These are phyloP conservation scores for Hypoxylon rickii DNA, from an alignment of 495 filamentous ascomycete species.

Conservation along the genomic window DNA sequence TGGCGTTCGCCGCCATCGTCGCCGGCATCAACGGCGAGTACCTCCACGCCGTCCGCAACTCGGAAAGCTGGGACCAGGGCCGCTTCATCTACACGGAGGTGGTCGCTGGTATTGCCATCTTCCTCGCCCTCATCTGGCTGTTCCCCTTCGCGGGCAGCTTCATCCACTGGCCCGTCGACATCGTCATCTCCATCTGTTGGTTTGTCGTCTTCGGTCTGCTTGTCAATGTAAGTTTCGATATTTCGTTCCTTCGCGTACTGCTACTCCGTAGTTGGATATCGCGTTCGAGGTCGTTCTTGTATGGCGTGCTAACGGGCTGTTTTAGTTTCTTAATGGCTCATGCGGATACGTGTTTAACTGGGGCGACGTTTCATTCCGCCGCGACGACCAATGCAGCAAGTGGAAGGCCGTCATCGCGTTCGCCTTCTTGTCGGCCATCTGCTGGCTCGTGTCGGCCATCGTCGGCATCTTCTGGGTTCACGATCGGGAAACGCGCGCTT, in stretches of 20 bases:
- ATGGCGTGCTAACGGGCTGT: no score
- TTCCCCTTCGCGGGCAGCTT: conserved; percentile 51
- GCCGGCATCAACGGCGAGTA: conserved; percentile 53
- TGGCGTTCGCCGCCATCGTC: conserved; percentile 53
- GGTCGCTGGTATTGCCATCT: conserved; percentile 51
- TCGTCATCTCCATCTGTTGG: conserved; percentile 65
- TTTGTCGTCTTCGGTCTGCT: conserved; percentile 67
- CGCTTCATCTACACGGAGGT: conserved; percentile 56
- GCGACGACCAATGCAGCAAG: conserved; percentile 62
- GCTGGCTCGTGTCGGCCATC: conserved; percentile 66
- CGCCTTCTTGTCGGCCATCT: conserved; percentile 66
- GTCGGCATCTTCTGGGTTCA: conserved; percentile 54
- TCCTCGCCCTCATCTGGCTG: conserved; percentile 54
- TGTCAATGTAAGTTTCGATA: conserved; percentile 60
- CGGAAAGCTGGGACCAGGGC: conserved; percentile 43
- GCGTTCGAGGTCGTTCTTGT: no score
- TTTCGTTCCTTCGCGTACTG: neutral
- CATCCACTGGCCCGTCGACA: conserved; percentile 56
- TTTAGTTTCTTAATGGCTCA: conserved; percentile 43
- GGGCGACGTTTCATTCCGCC: conserved; percentile 80
- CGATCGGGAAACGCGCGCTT: conserved; percentile 33
- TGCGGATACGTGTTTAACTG: conserved; percentile 86
- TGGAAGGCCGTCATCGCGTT: conserved; percentile 73
- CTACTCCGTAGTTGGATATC: no score
- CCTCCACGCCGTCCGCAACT: conserved; percentile 40